phyloP scores from a whole-genome alignment of 2,329 filamentous ascomycete species.

The Phialophora tarda region DNA sequence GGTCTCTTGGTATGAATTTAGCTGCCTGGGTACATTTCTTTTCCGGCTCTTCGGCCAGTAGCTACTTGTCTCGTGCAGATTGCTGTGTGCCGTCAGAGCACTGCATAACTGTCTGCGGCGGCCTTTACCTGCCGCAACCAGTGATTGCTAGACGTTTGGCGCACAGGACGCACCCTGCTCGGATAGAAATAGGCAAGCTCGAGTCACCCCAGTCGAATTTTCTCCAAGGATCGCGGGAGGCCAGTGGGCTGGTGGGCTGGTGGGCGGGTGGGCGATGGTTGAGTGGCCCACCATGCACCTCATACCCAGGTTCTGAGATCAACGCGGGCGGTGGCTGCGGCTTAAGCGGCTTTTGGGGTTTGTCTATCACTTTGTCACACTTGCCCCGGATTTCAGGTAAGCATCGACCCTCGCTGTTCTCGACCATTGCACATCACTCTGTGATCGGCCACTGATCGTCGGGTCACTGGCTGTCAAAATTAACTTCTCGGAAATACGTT shows the following conservation, averaged over 20 bases:
- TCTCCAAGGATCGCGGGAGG: not conserved
- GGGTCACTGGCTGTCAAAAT: not conserved
- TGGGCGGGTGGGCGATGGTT: not conserved
- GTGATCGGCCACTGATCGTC: slow-evolving; percentile 13
- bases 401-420: not conserved
- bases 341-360: not conserved
- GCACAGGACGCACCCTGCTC: not conserved
- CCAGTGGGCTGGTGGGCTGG: not conserved
- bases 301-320: slow-evolving; percentile 32
- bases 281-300: slow-evolving; percentile 23
- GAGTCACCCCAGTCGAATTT: slow-evolving; percentile 1
- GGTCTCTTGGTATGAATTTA: slow-evolving; percentile 10
- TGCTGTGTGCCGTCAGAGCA: not conserved
- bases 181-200: not conserved
- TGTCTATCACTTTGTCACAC: slow-evolving; percentile 5
- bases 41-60: not conserved
- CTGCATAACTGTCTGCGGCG: slow-evolving; percentile 1
- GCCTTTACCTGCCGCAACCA: not conserved
- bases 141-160: slow-evolving; percentile 1
- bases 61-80: not conserved
- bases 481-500: slow-evolving; percentile 12
- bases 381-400: slow-evolving; percentile 20
- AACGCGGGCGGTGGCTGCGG: slow-evolving; percentile 17
- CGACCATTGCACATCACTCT: slow-evolving; percentile 2
- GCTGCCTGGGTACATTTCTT: not conserved